Conservation (phyloP, 2,329 filamentous ascomycete genomes). For the Cephalotrichum gorgonifer region DNA sequence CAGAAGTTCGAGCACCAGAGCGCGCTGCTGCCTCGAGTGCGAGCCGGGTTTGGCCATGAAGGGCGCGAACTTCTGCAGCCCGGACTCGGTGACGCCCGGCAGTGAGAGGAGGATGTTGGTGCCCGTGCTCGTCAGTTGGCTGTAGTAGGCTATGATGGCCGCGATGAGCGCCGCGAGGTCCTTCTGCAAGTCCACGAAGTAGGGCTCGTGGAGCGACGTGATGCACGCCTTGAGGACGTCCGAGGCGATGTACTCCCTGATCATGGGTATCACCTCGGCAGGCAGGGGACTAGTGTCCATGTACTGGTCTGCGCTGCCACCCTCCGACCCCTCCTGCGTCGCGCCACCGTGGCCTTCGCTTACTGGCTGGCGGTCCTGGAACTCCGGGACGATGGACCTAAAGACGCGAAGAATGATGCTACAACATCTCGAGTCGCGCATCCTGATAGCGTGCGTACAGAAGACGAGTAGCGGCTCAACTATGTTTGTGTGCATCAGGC, state of each 20-base stretch:
- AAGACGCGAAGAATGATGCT: constrained; percentile 80
- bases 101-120: constrained; percentile 67
- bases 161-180: constrained; percentile 85
- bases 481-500: constrained; percentile 65
- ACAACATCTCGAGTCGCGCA: constrained; percentile 83
- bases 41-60: constrained; percentile 47
- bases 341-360: constrained; percentile 9
- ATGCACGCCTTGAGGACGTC: constrained; percentile 87
- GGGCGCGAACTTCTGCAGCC: constrained; percentile 55
- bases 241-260: constrained; percentile 81
- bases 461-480: constrained; percentile 86
- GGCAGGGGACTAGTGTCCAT: constrained; percentile 36
- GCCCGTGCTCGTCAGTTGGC: constrained; percentile 57
- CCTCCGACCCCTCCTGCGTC: neutral
- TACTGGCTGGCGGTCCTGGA: constrained; percentile 24
- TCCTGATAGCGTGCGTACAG: constrained; percentile 79
- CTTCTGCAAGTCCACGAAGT: constrained; percentile 93
- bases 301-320: constrained; percentile 7
- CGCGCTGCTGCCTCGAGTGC: constrained; percentile 67
- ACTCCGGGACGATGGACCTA: constrained; percentile 73
- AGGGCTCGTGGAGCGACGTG: constrained; percentile 83
- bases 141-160: constrained; percentile 70
- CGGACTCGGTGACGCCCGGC: constrained; percentile 60
- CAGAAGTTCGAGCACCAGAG: constrained; percentile 72
- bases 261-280: constrained; percentile 47